Evolutionary conservation across 495 filamentous ascomycete species (phyloP), one percentile per base, ranked within the genome.

Genomic region (Neurospora cerealis): DNA sequence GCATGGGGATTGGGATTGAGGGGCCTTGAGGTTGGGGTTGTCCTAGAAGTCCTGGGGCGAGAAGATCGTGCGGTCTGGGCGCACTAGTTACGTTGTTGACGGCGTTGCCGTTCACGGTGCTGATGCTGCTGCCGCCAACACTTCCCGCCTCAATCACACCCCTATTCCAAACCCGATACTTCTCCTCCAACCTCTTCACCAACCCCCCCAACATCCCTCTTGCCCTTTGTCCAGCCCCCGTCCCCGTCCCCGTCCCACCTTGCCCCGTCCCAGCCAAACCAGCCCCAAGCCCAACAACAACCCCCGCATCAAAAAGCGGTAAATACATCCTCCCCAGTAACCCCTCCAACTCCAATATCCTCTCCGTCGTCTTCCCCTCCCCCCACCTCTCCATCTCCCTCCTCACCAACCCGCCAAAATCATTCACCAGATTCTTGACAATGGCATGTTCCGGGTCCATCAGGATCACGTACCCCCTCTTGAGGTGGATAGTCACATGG

Each of bases 401-500:
- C 0, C 60, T 28, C 19, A 79, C 69, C 0, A 60, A 70, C 1
- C 8, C 21, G 0, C 24, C 69, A 34, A 80, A 79, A 39, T 80
- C 79, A 6, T 5, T 0, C 0, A 81, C 9, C 0, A 81, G 28
- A 5, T 41, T 73, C n/a, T 32, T 44, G 5, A 75, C 75, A 69
- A 78, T 73, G 15, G 42, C 2, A 21, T 71, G 66, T 0, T 71
- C 42, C 13, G 78, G 74, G 39, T 76, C 71, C 42, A 79, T 74
- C 3, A 80, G 69, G 6, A 80, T 80, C 6, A 79, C 80, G 28
- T 79, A 80, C 5, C 80, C 80, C 5, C 80, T 76, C 37, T 77
- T 76, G 44, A 81, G 74, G 69, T 81, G 80, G 60, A 80, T 80
- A n/a, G 80, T 78, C 13, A 78, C 75, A 17, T 75, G 71, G 72